Conservation (phyloP, 2,329 filamentous ascomycete genomes). For the Sporothrix phasma region DNA sequence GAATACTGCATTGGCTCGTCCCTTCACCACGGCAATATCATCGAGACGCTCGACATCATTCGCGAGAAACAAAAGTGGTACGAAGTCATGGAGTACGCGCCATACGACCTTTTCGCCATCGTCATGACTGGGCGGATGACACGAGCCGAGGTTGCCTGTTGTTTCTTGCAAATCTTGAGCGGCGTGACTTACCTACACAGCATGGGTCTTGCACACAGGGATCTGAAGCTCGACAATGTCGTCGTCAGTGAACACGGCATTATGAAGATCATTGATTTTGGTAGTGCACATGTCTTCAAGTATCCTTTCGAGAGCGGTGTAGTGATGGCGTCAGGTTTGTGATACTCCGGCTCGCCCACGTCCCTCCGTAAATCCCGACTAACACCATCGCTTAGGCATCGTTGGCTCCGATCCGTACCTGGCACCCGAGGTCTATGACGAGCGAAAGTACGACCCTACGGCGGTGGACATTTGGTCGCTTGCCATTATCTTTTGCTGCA, state of each 20-base stretch:
- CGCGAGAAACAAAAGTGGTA: conserved; percentile 93
- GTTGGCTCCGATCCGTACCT: conserved; percentile 89
- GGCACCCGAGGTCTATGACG: conserved; percentile 91
- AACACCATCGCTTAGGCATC: conserved; percentile 35
- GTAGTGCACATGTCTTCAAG: conserved; percentile 90
- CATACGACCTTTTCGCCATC: conserved; percentile 90
- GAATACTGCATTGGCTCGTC: conserved; percentile 98
- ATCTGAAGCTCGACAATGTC: conserved; percentile 95
- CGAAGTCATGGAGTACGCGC: conserved; percentile 98
- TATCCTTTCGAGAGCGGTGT: conserved; percentile 93
- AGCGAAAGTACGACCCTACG: conserved; percentile 85
- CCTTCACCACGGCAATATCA: conserved; percentile 93
- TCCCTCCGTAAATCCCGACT: not conserved
- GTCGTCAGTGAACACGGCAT: conserved; percentile 94
- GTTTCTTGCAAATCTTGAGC: conserved; percentile 87
- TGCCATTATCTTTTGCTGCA: conserved; percentile 98
- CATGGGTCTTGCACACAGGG: conserved; percentile 88
- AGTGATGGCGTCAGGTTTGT: conserved; percentile 68
- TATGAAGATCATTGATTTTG: conserved; percentile 99
- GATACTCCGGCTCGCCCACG: not conserved
- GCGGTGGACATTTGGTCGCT: conserved; percentile 96
- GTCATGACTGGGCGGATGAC: conserved; percentile 99
- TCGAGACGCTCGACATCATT: conserved; percentile 93
- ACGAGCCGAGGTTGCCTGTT: conserved; percentile 80
- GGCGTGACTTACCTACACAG: conserved; percentile 91